Conservation (phyloP, 345 rosid genomes). For the Eucalyptus pauciflora region DNA sequence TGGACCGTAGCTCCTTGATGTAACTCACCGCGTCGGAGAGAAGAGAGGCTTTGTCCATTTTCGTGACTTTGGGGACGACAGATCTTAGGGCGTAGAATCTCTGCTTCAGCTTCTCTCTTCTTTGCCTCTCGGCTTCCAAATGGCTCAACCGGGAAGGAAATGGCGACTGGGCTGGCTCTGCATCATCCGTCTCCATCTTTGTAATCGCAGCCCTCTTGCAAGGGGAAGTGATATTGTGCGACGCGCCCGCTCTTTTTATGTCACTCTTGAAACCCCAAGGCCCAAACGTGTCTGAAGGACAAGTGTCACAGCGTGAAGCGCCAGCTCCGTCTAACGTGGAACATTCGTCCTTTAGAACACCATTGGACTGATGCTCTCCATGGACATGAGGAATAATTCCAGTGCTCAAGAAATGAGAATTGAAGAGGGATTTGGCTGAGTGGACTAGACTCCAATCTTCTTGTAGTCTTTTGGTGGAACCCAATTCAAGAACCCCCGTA, state of each 20-base stretch:
- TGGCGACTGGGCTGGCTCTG: conserved; percentile 25
- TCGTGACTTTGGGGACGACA: conserved; percentile 81
- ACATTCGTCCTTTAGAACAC: background rate
- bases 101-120: conserved; percentile 75
- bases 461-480: conserved; percentile 20
- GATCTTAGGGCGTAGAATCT: conserved; percentile 76
- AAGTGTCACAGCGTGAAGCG: background rate
- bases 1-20: conserved; percentile 53
- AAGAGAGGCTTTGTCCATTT: conserved; percentile 87
- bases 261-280: background rate
- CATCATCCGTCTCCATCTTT: conserved; percentile 13
- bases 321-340: background rate
- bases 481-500: conserved; percentile 45
- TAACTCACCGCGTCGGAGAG: conserved; percentile 64
- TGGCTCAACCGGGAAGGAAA: conserved; percentile 26
- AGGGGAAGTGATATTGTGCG: background rate
- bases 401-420: background rate
- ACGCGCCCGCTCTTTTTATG: background rate
- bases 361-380: background rate
- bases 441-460: conserved; percentile 26
- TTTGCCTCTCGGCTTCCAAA: conserved; percentile 78
- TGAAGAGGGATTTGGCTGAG: conserved; percentile 18
- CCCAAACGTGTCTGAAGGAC: background rate
- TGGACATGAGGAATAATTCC: background rate
- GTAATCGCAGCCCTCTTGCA: background rate